phyloP scores from a whole-genome alignment of 2,329 filamentous ascomycete genomes.

The Triangularia verruculosa region DNA sequence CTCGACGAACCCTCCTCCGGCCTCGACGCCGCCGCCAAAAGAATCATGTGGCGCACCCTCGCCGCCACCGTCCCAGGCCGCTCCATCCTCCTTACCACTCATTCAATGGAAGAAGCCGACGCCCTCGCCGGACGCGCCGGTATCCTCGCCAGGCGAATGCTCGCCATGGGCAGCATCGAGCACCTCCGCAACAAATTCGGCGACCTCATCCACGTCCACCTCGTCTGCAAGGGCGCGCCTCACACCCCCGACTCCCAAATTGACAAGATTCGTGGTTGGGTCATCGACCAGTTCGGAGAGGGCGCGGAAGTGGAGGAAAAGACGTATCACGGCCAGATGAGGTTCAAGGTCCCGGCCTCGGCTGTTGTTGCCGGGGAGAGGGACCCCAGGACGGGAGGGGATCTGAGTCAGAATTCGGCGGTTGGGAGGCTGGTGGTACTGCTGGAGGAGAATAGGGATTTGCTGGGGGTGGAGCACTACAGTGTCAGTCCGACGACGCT shows the following conservation, averaged over 20 bases:
- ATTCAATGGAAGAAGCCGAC: constrained; percentile 94
- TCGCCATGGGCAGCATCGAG: constrained; percentile 76
- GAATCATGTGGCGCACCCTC: constrained; percentile 89
- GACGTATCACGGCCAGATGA: constrained; percentile 79
- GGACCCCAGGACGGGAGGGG: constrained; percentile 3
- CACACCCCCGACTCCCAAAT: constrained; percentile 70
- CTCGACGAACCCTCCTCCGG: constrained; percentile 88
- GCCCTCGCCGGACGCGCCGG: constrained; percentile 79
- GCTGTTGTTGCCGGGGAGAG: constrained; percentile 16
- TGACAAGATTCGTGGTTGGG: constrained; percentile 62
- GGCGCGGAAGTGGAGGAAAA: constrained; percentile 67
- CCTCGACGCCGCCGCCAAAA: constrained; percentile 86
- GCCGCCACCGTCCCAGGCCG: constrained; percentile 70
- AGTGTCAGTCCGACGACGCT: constrained; percentile 82
- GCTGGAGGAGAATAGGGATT: constrained; percentile 67
- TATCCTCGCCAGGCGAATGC: constrained; percentile 82
- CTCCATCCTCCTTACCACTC: constrained; percentile 84
- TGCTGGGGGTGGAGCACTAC: constrained; percentile 77
- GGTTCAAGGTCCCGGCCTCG: constrained; percentile 67
- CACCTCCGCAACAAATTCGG: constrained; percentile 72
- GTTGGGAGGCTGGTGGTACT: constrained; percentile 69
- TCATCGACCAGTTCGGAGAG: constrained; percentile 54
- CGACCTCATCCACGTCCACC: constrained; percentile 74
- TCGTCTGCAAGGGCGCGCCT: constrained; percentile 73
- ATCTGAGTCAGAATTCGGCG: constrained; percentile 39